Evolutionary conservation across 2,329 filamentous ascomycete genomes (phyloP).

Genomic region (Aspergillus neoniger): DNA sequence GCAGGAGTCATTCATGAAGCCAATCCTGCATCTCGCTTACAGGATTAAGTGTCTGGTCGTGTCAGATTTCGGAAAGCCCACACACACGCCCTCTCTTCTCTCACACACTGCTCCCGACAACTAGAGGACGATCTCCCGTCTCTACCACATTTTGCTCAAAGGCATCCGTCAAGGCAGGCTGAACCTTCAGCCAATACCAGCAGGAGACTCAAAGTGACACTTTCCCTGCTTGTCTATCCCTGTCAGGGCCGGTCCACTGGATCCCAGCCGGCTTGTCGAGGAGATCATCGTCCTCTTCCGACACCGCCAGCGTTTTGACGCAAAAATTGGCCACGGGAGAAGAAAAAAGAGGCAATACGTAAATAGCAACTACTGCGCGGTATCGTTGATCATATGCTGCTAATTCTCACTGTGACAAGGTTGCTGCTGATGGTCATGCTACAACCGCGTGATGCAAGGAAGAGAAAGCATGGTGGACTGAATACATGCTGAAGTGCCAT

Average conservation of each 20-base stretch:
- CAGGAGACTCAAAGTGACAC: not conserved
- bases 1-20: not conserved
- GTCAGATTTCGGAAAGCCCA: not conserved
- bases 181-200: not conserved
- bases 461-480: conserved; percentile 4
- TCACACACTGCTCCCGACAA: not conserved
- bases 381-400: conserved; percentile 15
- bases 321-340: not conserved
- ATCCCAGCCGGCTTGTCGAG: not conserved
- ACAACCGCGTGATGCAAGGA: conserved; percentile 16
- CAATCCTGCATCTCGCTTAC: not conserved
- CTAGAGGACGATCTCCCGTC: conserved; percentile 27
- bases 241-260: not conserved
- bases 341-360: conserved; percentile 9
- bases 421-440: conserved; percentile 6
- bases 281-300: not conserved
- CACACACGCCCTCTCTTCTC: not conserved
- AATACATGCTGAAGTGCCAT: conserved; percentile 3
- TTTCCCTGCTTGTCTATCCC: not conserved
- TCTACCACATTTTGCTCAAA: conserved; percentile 7
- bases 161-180: not conserved
- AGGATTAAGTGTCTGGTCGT: conserved; percentile 1
- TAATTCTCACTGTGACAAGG: conserved; percentile 5
- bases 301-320: not conserved
- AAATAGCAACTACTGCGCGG: conserved; percentile 12